These are phyloP conservation scores for Phialemoniopsis sp. DNA, from an alignment of 2,329 filamentous ascomycete genomes.

Conservation along the genomic window DNA sequence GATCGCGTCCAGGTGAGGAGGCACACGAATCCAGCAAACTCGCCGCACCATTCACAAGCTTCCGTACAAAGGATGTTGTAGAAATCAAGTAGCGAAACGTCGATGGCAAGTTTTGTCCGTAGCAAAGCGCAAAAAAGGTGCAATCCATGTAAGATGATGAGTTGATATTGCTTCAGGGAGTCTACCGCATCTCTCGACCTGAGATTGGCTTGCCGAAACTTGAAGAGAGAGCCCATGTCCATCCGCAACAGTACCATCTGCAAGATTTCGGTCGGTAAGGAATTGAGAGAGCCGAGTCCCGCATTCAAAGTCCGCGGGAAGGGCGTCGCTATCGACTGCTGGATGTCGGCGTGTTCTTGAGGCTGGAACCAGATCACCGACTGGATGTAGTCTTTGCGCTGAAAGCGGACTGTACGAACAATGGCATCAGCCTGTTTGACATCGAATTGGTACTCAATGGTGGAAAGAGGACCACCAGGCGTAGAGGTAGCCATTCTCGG, in stretches of 20 bases:
- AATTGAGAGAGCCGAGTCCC: conserved; percentile 19
- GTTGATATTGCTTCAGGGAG: conserved; percentile 17
- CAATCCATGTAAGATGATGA: conserved; percentile 14
- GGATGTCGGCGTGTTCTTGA: conserved; percentile 17
- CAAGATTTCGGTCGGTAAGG: conserved; percentile 24
- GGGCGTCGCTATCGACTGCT: conserved; percentile 19
- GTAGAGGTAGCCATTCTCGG: no score
- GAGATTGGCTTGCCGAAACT: conserved; percentile 20
- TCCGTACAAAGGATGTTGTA: conserved; percentile 17
- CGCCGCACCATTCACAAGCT: conserved; percentile 16
- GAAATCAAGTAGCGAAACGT: conserved; percentile 16
- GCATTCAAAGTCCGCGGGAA: conserved; percentile 14
- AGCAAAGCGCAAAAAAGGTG: conserved; percentile 23
- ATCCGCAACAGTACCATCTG: conserved; percentile 17
- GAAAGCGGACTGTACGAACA: conserved; percentile 19
- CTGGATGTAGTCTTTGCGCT: conserved; percentile 18
- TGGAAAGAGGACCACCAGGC: no score
- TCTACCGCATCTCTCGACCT: conserved; percentile 15
- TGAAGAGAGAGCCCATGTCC: conserved; percentile 25
- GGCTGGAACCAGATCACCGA: conserved; percentile 25
- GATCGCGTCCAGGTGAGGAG: conserved; percentile 20
- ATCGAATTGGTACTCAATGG: no score
- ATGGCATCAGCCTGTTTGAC: conserved; percentile 22
- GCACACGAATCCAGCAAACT: conserved; percentile 17
- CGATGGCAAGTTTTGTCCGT: conserved; percentile 16